phyloP scores from a whole-genome alignment of 2,329 filamentous ascomycete genomes.

The Cordyceps fumosorosea region DNA sequence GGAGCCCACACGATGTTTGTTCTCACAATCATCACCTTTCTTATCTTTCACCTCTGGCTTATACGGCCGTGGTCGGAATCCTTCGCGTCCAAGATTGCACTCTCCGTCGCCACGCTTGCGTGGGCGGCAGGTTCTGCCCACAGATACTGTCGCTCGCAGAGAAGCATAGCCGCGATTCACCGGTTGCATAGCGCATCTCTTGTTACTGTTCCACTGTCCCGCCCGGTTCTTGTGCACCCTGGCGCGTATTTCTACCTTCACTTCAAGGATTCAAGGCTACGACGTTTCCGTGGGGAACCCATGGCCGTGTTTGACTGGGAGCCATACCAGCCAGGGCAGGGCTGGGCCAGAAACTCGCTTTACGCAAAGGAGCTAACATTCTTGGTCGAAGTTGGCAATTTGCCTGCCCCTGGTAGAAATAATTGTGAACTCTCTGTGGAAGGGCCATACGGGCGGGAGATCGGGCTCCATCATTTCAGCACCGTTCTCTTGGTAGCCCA shows the following conservation, averaged over 20 bases:
- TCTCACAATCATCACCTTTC: background rate
- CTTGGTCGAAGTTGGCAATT: background rate
- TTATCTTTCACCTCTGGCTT: background rate
- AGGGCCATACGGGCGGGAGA: background rate
- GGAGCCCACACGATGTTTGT: background rate
- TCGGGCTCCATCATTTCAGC: background rate
- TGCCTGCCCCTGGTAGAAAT: background rate
- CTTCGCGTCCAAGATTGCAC: background rate
- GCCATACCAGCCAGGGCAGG: background rate
- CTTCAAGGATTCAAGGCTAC: background rate
- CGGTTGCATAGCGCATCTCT: background rate
- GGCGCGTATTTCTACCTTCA: constrained; percentile 1
- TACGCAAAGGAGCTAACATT: background rate
- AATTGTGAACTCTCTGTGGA: background rate
- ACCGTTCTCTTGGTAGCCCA: background rate
- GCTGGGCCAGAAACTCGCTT: background rate
- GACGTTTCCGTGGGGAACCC: background rate
- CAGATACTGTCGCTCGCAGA: background rate
- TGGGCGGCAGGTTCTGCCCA: background rate
- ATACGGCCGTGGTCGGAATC: background rate
- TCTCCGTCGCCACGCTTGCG: background rate
- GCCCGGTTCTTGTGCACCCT: background rate
- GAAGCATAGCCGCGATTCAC: background rate
- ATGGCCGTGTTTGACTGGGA: background rate
- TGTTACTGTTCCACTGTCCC: background rate